Evolutionary conservation across 2,329 filamentous ascomycete species (phyloP).

Genomic region (Daldinia sp.): DNA sequence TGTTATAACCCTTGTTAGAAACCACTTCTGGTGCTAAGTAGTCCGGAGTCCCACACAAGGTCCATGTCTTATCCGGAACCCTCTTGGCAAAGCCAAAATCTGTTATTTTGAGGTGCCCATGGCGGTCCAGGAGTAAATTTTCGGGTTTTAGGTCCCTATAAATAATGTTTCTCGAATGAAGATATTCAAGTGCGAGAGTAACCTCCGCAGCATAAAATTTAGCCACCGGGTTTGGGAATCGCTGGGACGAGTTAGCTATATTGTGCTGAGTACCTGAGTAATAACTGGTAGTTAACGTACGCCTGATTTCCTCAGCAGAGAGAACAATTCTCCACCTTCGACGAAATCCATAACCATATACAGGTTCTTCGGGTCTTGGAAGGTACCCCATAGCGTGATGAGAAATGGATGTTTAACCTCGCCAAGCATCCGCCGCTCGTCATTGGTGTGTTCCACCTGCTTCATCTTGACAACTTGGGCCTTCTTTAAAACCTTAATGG

Average conservation of each 20-base stretch:
- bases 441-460: slow-evolving; percentile 99
- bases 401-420: slow-evolving; percentile 98
- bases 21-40: slow-evolving; percentile 98
- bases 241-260: slow-evolving; percentile 64
- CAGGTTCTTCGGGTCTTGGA: slow-evolving; percentile 92
- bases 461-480: slow-evolving; percentile 99
- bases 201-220: slow-evolving; percentile 99
- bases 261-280: background rate
- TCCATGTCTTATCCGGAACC: slow-evolving; percentile 99
- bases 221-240: slow-evolving; percentile 97
- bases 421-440: slow-evolving; percentile 94
- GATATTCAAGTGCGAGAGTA: slow-evolving; percentile 92
- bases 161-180: slow-evolving; percentile 95
- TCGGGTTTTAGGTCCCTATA: slow-evolving; percentile 98
- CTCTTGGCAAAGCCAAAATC: slow-evolving; percentile 99
- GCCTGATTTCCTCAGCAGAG: slow-evolving; percentile 92
- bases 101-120: slow-evolving; percentile 95
- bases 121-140: slow-evolving; percentile 89
- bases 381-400: slow-evolving; percentile 98
- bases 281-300: slow-evolving; percentile 58
- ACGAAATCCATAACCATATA: slow-evolving; percentile 99
- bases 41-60: slow-evolving; percentile 95
- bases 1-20: slow-evolving; percentile 99
- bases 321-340: slow-evolving; percentile 97
- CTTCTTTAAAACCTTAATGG: slow-evolving; percentile 98